These are phyloP conservation scores for Chlamydomonas reinhardtii DNA, from an alignment of 163 green algal genomes.

Conservation along the genomic window DNA sequence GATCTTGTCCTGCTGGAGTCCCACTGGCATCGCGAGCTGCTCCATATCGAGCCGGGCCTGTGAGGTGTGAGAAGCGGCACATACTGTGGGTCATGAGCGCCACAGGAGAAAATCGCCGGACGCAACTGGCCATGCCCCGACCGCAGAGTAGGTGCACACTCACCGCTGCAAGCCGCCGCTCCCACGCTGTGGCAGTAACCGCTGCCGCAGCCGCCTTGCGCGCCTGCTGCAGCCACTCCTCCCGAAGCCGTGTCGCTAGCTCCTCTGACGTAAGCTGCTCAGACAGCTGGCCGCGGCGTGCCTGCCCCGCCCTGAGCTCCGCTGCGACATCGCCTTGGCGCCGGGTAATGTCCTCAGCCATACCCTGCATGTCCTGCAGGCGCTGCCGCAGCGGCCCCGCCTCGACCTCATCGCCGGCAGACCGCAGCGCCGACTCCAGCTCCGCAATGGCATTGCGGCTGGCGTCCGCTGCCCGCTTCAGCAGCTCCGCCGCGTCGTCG, in stretches of 20 bases:
- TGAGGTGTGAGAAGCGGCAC: not conserved
- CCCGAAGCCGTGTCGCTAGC: not conserved
- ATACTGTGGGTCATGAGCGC: no score
- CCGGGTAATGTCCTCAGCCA: not conserved
- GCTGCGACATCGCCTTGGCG: not conserved
- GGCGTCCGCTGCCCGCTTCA: not conserved
- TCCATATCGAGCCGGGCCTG: not conserved
- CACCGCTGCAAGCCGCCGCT: not conserved
- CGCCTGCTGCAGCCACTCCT: slow-evolving; percentile 20
- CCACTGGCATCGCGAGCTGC: not conserved
- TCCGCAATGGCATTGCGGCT: no score
- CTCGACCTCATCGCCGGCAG: no score
- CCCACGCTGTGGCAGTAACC: not conserved
- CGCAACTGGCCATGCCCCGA: no score
- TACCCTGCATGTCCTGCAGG: not conserved
- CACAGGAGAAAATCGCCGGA: no score
- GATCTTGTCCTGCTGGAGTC: not conserved
- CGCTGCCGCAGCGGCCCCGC: not conserved
- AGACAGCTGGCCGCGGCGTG: not conserved
- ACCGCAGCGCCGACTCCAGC: no score
- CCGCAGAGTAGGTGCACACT: no score
- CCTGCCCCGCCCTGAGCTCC: not conserved
- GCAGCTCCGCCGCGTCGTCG: not conserved
- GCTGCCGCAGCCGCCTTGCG: not conserved
- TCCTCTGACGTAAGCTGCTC: slow-evolving; percentile 5